A percentile compares a stretch with the other conserved stretches of the same genome.
phyloP scores from a whole-genome alignment of 2,329 filamentous ascomycete species.

The Penicillium psychrosexuale region DNA sequence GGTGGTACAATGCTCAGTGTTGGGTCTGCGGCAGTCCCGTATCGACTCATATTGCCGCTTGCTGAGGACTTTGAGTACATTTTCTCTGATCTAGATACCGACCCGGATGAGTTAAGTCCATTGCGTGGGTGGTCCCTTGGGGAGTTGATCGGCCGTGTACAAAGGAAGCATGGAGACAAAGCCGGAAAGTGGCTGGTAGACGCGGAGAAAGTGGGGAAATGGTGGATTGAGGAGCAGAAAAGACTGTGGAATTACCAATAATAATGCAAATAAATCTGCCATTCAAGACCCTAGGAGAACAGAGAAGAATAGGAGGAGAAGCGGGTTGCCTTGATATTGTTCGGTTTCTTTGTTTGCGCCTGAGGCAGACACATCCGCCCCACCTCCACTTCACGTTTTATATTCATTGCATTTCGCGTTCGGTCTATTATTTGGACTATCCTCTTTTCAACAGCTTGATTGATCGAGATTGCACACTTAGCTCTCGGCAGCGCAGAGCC shows the following conservation, averaged over 20 bases:
- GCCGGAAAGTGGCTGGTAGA: slow-evolving; percentile 36
- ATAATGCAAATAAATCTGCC: not conserved
- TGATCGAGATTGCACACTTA: not conserved
- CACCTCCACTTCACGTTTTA: slow-evolving; percentile 18
- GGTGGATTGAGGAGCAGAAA: slow-evolving; percentile 38
- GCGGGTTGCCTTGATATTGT: slow-evolving; percentile 3
- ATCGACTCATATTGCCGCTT: slow-evolving; percentile 70
- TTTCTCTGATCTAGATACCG: slow-evolving; percentile 35
- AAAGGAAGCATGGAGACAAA: slow-evolving; percentile 27
- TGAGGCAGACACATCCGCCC: slow-evolving; percentile 25
- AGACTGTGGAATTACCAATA: slow-evolving; percentile 23
- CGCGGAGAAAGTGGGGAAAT: slow-evolving; percentile 35
- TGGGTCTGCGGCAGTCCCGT: slow-evolving; percentile 71
- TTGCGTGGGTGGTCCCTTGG: slow-evolving; percentile 31
- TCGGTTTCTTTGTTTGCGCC: slow-evolving; percentile 26
- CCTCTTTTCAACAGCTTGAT: not conserved
- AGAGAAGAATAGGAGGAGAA: slow-evolving; percentile 13
- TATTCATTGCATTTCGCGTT: slow-evolving; percentile 5
- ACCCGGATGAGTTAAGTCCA: slow-evolving; percentile 33
- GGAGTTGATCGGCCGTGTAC: slow-evolving; percentile 26
- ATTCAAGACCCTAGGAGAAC: not conserved
- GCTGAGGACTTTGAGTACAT: slow-evolving; percentile 61
- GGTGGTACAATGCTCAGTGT: slow-evolving; percentile 53
- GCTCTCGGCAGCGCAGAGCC: not conserved
- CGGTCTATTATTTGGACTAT: not conserved